Conservation (phyloP, 2,329 filamentous ascomycete genomes). For the Ophidiomyces ophidiicola region DNA sequence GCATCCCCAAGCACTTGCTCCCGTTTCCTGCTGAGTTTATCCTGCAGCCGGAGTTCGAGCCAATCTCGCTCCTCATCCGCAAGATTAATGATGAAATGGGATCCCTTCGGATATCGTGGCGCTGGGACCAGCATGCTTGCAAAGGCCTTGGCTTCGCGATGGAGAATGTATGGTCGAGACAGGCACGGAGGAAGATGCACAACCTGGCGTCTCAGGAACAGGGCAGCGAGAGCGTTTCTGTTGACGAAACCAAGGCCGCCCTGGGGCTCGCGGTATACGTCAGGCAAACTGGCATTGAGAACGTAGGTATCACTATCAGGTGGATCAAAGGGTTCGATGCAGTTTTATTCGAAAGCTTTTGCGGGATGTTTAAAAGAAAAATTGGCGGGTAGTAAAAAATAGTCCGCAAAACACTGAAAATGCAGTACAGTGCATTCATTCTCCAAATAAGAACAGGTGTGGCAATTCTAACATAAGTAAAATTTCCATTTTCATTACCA, state of each 20-base stretch:
- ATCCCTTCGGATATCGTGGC: constrained; percentile 51
- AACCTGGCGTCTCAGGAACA: constrained; percentile 17
- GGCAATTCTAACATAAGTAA: too few species aligned
- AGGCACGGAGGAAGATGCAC: constrained; percentile 51
- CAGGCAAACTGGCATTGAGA: constrained; percentile 7
- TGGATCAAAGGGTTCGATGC: constrained; percentile 68
- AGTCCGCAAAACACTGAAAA: too few species aligned
- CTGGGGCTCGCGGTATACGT: constrained; percentile 41
- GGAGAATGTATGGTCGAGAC: constrained; percentile 66
- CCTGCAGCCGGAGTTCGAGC: constrained; percentile 27
- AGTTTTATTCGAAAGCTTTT: constrained; percentile 74
- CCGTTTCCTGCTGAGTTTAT: constrained; percentile 42
- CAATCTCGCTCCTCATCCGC: constrained; percentile 24
- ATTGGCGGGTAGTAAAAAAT: too few species aligned
- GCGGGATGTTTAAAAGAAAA: constrained; percentile 59
- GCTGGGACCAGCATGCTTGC: constrained; percentile 44
- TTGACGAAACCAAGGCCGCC: constrained; percentile 27
- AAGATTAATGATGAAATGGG: constrained; percentile 40
- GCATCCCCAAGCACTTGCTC: constrained; percentile 40
- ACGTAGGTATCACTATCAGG: constrained; percentile 43
- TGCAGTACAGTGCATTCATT: too few species aligned
- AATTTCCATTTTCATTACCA: too few species aligned
- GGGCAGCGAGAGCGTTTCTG: constrained; percentile 17
- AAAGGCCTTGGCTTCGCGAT: constrained; percentile 50
- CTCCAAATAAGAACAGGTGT: too few species aligned